These are phyloP conservation scores for Brassica incana DNA, from an alignment of 345 rosid genomes.

Conservation along the genomic window DNA sequence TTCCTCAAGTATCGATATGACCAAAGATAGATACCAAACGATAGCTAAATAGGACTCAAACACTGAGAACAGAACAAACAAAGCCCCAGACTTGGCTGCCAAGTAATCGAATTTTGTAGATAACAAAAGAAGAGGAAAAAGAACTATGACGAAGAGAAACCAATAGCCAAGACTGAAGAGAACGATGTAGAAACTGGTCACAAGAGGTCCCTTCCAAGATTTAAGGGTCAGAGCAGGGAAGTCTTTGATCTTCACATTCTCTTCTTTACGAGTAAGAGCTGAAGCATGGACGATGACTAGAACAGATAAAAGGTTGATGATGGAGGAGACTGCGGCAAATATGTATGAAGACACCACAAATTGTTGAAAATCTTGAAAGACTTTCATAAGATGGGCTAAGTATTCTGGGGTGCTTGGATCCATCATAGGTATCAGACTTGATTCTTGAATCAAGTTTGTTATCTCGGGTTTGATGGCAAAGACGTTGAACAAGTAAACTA, in stretches of 20 bases:
- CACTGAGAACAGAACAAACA: constrained; percentile 20
- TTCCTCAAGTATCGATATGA: constrained; percentile 59
- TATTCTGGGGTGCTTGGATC: constrained; percentile 38
- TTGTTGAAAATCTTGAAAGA: constrained; percentile 28
- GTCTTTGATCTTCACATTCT: constrained; percentile 25
- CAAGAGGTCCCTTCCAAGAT: constrained; percentile 46
- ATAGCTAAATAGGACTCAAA: constrained; percentile 45
- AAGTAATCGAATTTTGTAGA: background rate
- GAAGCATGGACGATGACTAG: constrained; percentile 43
- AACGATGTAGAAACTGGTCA: constrained; percentile 43
- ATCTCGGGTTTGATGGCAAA: constrained; percentile 38
- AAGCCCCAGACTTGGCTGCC: background rate
- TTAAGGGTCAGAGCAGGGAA: constrained; percentile 33
- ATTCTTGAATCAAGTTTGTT: constrained; percentile 30
- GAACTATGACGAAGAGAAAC: constrained; percentile 21
- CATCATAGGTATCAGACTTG: constrained; percentile 21
- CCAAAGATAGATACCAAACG: constrained; percentile 51
- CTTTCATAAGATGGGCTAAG: constrained; percentile 26
- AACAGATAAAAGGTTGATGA: constrained; percentile 34
- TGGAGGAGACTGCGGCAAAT: background rate
- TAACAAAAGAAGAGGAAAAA: constrained; percentile 28
- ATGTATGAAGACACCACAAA: constrained; percentile 34
- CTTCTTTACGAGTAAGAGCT: constrained; percentile 36
- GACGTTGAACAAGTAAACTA: constrained; percentile 34
- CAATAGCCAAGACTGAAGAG: constrained; percentile 44